A percentile compares a stretch with the other conserved stretches of the same genome.
Evolutionary conservation across 495 filamentous ascomycete species (phyloP).

Genomic region (Monascus purpureus): DNA sequence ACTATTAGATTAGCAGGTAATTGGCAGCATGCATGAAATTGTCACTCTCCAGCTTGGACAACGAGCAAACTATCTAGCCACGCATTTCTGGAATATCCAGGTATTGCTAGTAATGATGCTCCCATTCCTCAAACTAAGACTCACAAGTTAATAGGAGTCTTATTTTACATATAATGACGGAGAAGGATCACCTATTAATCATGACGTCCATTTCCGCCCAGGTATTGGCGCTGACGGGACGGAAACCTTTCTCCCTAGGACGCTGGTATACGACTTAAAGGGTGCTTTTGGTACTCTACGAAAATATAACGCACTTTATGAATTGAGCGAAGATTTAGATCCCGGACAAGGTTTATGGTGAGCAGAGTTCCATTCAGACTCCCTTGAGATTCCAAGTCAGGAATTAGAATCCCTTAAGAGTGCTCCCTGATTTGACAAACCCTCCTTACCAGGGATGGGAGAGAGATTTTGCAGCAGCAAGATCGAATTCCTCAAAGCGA

Average conservation of each 20-base stretch:
- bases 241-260: conserved; percentile 85
- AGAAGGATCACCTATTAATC: conserved; percentile 60
- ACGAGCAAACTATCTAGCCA: conserved; percentile 85
- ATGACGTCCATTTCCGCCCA: conserved; percentile 82
- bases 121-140: too few relatives aligned
- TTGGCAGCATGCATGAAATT: conserved; percentile 98
- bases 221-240: conserved; percentile 65
- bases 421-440: too few relatives aligned
- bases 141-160: conserved; percentile 49
- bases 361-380: too few relatives aligned
- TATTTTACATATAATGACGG: conserved; percentile 82
- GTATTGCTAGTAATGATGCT: too few relatives aligned
- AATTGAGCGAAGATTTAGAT: conserved; percentile 41
- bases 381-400: too few relatives aligned
- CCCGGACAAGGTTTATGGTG: conserved; percentile 46
- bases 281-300: conserved; percentile 77
- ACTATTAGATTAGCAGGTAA: too few relatives aligned
- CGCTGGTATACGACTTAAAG: conserved; percentile 91
- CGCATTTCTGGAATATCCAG: conserved; percentile 97
- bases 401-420: too few relatives aligned
- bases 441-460: conserved; percentile 48
- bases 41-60: conserved; percentile 89
- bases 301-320: conserved; percentile 82
- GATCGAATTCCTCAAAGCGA: conserved; percentile 49
- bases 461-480: conserved; percentile 51